A percentile compares a stretch with the other conserved stretches of the same genome.
Conservation (phyloP, 192 early-diverging fungal species). For the Coemansia sp. region DNA sequence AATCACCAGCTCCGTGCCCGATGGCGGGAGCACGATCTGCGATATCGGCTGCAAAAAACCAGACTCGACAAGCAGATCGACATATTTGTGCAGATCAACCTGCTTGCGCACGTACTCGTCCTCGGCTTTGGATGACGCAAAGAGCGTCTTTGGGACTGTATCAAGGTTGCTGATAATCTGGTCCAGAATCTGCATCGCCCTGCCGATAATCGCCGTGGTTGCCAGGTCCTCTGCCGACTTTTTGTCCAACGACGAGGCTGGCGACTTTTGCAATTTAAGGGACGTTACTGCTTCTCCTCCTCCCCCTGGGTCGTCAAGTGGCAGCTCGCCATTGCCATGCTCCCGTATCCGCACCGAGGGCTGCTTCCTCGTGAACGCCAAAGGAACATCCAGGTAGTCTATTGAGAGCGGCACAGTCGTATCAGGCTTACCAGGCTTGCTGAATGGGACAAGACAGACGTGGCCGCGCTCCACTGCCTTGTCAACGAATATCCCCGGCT, state of each 20-base stretch:
- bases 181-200: conserved; percentile 35
- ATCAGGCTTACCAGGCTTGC: not conserved
- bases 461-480: conserved; percentile 44
- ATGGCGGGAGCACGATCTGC: conserved; percentile 57
- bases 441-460: conserved; percentile 42
- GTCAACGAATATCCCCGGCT: conserved; percentile 40
- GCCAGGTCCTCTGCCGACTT: conserved; percentile 11
- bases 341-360: conserved; percentile 30
- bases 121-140: conserved; percentile 34
- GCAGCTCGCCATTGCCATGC: conserved; percentile 2
- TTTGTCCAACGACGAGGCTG: not conserved
- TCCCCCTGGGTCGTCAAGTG: not conserved
- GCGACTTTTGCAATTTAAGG: not conserved
- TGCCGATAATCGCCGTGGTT: conserved; percentile 15
- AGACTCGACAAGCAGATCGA: conserved; percentile 69
- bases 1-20: conserved; percentile 64
- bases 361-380: not conserved
- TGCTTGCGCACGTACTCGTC: conserved; percentile 53
- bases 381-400: conserved; percentile 43
- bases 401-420: conserved; percentile 1
- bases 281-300: not conserved
- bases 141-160: conserved; percentile 37
- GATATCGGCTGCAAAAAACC: conserved; percentile 62
- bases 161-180: conserved; percentile 39
- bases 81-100: conserved; percentile 65